Conservation (phyloP, 2,329 filamentous ascomycete species). For the Fusarium sp. region DNA sequence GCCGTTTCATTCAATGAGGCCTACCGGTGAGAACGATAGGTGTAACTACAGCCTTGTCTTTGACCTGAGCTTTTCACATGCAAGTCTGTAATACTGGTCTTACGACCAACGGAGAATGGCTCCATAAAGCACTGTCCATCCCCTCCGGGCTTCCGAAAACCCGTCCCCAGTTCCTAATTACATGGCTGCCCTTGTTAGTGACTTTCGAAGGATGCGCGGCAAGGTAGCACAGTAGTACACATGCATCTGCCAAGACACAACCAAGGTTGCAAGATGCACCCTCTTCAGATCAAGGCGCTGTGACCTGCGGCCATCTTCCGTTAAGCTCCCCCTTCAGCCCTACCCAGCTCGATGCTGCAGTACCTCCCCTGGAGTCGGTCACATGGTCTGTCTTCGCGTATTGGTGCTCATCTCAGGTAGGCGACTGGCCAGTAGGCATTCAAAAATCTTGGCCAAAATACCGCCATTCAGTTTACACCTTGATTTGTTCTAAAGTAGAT, state of each 20-base stretch:
- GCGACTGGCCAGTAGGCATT: neutral
- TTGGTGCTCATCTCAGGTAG: neutral
- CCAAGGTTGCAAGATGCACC: slow-evolving; percentile 19
- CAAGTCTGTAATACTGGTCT: slow-evolving; percentile 7
- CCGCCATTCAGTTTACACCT: slow-evolving; percentile 11
- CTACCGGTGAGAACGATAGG: neutral
- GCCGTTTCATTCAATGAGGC: neutral
- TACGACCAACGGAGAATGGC: slow-evolving; percentile 1
- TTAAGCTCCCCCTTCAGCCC: slow-evolving; percentile 37
- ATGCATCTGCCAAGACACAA: slow-evolving; percentile 34
- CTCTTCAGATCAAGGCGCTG: slow-evolving; percentile 21
- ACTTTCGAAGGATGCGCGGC: slow-evolving; percentile 23
- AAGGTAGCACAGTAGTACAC: slow-evolving; percentile 2
- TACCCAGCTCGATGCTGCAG: slow-evolving; percentile 21
- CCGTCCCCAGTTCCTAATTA: slow-evolving; percentile 23
- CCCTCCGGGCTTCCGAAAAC: slow-evolving; percentile 24
- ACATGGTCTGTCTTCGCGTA: slow-evolving; percentile 11
- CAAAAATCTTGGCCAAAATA: neutral
- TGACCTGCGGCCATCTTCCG: slow-evolving; percentile 46
- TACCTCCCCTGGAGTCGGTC: slow-evolving; percentile 8
- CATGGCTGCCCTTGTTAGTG: slow-evolving; percentile 22
- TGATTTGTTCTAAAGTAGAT: neutral
- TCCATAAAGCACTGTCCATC: slow-evolving; percentile 30
- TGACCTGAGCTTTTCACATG: slow-evolving; percentile 35
- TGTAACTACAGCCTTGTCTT: neutral